Conservation (phyloP, 108 stramenopile species). For the Poteriospumella lacustris region DNA sequence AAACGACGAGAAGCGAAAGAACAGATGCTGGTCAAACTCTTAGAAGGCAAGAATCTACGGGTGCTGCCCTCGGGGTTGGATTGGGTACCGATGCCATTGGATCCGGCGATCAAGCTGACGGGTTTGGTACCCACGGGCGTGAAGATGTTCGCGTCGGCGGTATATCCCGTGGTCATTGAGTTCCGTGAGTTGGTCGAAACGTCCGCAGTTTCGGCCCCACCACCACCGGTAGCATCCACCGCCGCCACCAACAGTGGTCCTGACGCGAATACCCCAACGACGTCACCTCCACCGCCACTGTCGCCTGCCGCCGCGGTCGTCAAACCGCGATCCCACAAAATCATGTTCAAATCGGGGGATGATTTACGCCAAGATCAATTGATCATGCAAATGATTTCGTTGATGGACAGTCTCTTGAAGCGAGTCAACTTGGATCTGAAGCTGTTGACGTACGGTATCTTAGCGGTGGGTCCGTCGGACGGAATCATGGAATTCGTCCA, state of each 20-base stretch:
- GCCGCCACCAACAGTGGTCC: not conserved
- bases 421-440: conserved; percentile 88
- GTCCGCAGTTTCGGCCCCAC: too few relatives aligned
- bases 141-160: conserved; percentile 84
- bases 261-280: not conserved
- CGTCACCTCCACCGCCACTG: too few relatives aligned
- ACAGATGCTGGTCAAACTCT: conserved; percentile 59
- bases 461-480: conserved; percentile 76
- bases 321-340: conserved; percentile 34
- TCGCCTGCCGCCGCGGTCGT: not conserved
- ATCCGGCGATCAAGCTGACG: conserved; percentile 69
- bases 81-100: conserved; percentile 81
- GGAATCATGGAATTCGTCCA: conserved; percentile 96
- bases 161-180: conserved; percentile 88
- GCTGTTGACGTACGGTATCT: conserved; percentile 66
- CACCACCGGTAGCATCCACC: too few relatives aligned
- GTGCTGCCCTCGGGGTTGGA: conserved; percentile 21
- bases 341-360: conserved; percentile 97
- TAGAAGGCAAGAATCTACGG: conserved; percentile 43
- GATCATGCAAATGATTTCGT: conserved; percentile 83
- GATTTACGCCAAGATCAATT: conserved; percentile 98
- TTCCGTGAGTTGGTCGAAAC: conserved; percentile 42
- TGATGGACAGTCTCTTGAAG: conserved; percentile 93
- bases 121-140: conserved; percentile 42
- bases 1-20: conserved; percentile 85